Conservation (phyloP, 495 filamentous ascomycete species). For the Podospora pseudopauciseta region DNA sequence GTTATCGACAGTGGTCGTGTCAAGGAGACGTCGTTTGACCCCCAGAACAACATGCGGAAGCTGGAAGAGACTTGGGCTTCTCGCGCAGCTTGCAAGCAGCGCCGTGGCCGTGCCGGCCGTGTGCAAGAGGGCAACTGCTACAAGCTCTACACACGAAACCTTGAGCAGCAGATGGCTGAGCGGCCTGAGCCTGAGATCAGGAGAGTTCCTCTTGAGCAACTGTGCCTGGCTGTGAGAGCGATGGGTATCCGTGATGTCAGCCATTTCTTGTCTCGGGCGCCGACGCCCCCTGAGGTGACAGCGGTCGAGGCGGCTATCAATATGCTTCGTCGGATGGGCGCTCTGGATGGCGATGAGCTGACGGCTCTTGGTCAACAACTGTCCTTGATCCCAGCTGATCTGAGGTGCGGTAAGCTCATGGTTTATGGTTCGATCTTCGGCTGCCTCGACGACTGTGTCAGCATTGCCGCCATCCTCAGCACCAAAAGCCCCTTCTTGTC, state of each 20-base stretch:
- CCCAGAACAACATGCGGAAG: conserved; percentile 88
- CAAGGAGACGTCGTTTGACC: conserved; percentile 93
- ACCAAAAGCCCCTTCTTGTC: conserved; percentile 79
- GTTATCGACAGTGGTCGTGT: conserved; percentile 94
- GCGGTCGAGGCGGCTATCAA: conserved; percentile 81
- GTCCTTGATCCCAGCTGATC: conserved; percentile 88
- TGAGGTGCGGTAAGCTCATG: conserved; percentile 91
- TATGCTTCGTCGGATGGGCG: conserved; percentile 79
- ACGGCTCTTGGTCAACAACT: conserved; percentile 89
- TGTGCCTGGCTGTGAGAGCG: conserved; percentile 88
- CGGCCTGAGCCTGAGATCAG: conserved; percentile 91
- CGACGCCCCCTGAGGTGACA: conserved; percentile 78
- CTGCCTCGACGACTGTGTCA: conserved; percentile 81
- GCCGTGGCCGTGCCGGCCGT: conserved; percentile 90
- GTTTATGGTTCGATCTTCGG: conserved; percentile 93
- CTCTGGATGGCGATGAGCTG: conserved; percentile 75
- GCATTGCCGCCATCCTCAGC: conserved; percentile 87
- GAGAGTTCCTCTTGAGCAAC: conserved; percentile 87
- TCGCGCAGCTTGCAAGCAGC: conserved; percentile 89
- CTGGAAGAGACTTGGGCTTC: conserved; percentile 96
- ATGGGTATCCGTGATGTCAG: conserved; percentile 85
- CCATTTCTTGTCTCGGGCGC: conserved; percentile 75
- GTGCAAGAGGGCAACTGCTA: conserved; percentile 89
- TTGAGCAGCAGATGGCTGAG: conserved; percentile 81
- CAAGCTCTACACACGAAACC: conserved; percentile 85